Evolutionary conservation across 2,329 filamentous ascomycete genomes (phyloP), one percentile per base, ranked within the genome.

Genomic region (Aspergillus pseudotamarii): DNA sequence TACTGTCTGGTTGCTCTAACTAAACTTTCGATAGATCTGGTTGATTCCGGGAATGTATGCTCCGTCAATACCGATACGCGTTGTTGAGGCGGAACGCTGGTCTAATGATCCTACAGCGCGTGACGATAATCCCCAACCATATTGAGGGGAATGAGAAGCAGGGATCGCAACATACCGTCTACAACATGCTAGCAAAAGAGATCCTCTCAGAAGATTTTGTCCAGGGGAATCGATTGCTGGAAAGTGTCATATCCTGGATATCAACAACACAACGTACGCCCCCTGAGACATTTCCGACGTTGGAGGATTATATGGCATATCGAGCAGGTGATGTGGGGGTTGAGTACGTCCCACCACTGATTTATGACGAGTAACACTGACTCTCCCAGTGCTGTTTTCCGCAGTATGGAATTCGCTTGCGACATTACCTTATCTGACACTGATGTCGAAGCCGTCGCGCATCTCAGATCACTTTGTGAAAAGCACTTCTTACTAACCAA

Each of bases 401-500:
- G 61, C 28, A 63, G 46, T 1, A 55, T 64, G 2, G 61, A 63
- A 19, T 68, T 68, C 10, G 56, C 59, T 12, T 59, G 59, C 19
- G 30, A 48, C 9, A 21, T 51, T 11, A 16, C 41, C 1, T 6
- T 63, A 1, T 48, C 58, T 5, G 12, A 63, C 1, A 6, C 30
- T 14, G 57, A 62, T 5, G 8, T 23, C 14, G 30, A 57, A n/a
- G 28, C 23, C 8, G 6, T 61, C 14, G 16, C 23, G 3, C 26
- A 19, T 1, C n/a, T 67, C 16, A 30, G 45, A 28, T 26, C 43
- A 38, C 57, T 65, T 6, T 67, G 63, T 45, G 61, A 58, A 21
- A 59, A 57, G 21, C 66, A 68, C 30, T 57, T 58, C 21, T 53
- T 66, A 23, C 58, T 68, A 2, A 59, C 61, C 10, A 68, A 68